Evolutionary conservation across 1,284 basidiomycete species (phyloP), one percentile per base, ranked within the genome.

Genomic region (Quambalaria eucalypti): DNA sequence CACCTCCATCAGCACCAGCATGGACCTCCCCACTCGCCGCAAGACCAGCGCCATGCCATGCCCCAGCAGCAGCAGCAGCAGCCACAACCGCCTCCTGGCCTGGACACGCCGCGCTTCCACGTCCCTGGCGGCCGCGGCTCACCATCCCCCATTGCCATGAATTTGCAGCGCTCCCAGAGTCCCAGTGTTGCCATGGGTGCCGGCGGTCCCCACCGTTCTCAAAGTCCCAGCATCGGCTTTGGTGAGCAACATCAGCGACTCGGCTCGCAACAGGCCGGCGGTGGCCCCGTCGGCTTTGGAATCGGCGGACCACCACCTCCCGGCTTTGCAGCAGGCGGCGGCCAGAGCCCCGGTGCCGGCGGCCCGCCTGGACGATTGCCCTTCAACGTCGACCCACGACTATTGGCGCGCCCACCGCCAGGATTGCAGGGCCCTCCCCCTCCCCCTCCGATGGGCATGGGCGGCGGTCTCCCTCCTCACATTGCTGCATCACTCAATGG

Each of bases 401-500:
- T 68, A 53, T 51, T 68, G 50, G 62, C 39, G 2, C 59, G 64
- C 21, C 61, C 64, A 5, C 64, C 19, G 52, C 62, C 61, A 57
- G 61, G 16, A 57, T 49, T 19, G 56, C 60, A 16, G 62, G 65
- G 1, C 60, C 57, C 51, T 56, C 21, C 28, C 14, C 51, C 23
- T 4, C 51, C 12, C 21, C n/a, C n/a, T n/a, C n/a, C n/a, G n/a
- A n/a, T n/a, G n/a, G 44, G 26, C 44, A 26, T 40, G 40, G 60
- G 30, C 60, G 60, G 52, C 14, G 29, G 33, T 10, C 52, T 63
- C 52, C 66, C 64, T n/a, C 65, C 65, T n/a, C 65, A 65, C 56
- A 56, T 65, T 19, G 63, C 65, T 7, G 63, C 59, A 25, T 56
- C 57, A 16, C 59, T 65, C 28, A 55, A 59, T 0, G 52, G 46